Evolutionary conservation across 164 flowering plant genomes (phyloP).

Genomic region (Amborella trichopoda): DNA sequence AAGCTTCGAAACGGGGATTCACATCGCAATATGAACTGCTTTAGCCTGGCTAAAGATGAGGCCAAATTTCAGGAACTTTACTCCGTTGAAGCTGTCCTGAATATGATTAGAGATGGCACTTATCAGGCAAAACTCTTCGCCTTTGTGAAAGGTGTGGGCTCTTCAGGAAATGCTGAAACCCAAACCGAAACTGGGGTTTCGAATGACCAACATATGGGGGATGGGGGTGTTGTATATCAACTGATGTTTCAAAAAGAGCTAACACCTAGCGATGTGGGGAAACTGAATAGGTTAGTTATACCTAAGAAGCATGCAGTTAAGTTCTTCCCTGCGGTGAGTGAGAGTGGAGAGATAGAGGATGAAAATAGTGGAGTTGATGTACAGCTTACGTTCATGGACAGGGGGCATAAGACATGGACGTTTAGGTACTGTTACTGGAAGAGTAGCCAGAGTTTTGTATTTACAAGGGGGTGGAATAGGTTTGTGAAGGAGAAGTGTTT

Average conservation of each 20-base stretch:
- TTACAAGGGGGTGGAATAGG: conserved; percentile 65
- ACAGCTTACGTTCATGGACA: conserved; percentile 33
- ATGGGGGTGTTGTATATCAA: conserved; percentile 11
- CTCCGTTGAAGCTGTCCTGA: conserved; percentile 18
- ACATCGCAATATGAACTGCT: conserved; percentile 31
- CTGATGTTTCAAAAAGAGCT: conserved; percentile 63
- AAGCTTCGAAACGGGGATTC: conserved; percentile 27
- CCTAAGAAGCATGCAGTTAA: conserved; percentile 55
- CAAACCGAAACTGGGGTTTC: background rate
- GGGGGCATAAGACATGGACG: conserved; percentile 34
- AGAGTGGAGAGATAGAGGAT: conserved; percentile 2
- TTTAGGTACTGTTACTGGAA: conserved; percentile 76
- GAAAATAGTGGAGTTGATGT: conserved; percentile 13
- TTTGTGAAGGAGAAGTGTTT: conserved; percentile 53
- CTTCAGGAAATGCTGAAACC: background rate
- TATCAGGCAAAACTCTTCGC: conserved; percentile 21
- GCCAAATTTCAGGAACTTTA: conserved; percentile 21
- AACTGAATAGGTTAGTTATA: conserved; percentile 69
- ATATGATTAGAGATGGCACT: conserved; percentile 44
- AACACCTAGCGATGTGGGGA: conserved; percentile 82
- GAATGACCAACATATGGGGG: background rate
- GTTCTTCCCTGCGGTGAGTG: conserved; percentile 29
- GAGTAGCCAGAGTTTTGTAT: conserved; percentile 74
- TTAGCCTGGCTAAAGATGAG: conserved; percentile 19
- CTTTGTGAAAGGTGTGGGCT: conserved; percentile 12